phyloP scores from a whole-genome alignment of 768 basidiomycete genomes.

The Epithele typhae region DNA sequence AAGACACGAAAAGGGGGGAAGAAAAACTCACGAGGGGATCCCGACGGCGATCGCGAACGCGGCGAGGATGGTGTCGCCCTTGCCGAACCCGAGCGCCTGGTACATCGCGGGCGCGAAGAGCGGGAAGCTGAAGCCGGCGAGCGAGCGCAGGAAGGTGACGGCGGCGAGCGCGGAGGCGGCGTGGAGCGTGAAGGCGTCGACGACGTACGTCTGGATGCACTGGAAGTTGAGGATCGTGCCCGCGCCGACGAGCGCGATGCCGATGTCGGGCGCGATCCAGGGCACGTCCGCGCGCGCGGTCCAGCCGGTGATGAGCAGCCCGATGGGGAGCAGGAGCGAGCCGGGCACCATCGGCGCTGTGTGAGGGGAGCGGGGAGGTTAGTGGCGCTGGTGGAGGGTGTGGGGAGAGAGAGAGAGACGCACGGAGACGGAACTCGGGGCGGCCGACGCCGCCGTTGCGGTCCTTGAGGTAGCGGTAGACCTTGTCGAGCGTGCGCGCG shows the following conservation, averaged over 20 bases:
- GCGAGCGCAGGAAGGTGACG: slow-evolving; percentile 53
- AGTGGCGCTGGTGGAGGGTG: neutral
- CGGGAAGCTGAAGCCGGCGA: slow-evolving; percentile 73
- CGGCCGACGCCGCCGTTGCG: slow-evolving; percentile 50
- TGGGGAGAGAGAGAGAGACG: too few relatives aligned
- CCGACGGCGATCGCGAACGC: slow-evolving; percentile 53
- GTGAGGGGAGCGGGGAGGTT: too few relatives aligned
- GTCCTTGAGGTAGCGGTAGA: slow-evolving; percentile 46
- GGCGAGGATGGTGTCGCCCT: slow-evolving; percentile 64
- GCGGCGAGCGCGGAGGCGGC: slow-evolving; percentile 70
- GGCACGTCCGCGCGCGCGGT: slow-evolving; percentile 48
- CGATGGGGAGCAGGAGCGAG: slow-evolving; percentile 56
- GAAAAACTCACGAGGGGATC: slow-evolving; percentile 44
- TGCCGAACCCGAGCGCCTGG: slow-evolving; percentile 60
- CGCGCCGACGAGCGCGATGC: slow-evolving; percentile 50
- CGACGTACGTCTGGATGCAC: slow-evolving; percentile 60
- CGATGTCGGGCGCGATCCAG: slow-evolving; percentile 72
- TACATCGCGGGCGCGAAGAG: slow-evolving; percentile 75
- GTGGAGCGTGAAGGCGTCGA: slow-evolving; percentile 61
- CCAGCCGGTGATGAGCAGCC: slow-evolving; percentile 72
- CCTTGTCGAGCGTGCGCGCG: slow-evolving; percentile 49
- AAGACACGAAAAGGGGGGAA: too few relatives aligned
- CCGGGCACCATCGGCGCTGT: slow-evolving; percentile 58
- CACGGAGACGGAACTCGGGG: slow-evolving; percentile 51
- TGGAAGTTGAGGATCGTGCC: slow-evolving; percentile 60